Base-by-base conservation (phyloP, 331 rosid species). In the Malus hybrid region DNA sequence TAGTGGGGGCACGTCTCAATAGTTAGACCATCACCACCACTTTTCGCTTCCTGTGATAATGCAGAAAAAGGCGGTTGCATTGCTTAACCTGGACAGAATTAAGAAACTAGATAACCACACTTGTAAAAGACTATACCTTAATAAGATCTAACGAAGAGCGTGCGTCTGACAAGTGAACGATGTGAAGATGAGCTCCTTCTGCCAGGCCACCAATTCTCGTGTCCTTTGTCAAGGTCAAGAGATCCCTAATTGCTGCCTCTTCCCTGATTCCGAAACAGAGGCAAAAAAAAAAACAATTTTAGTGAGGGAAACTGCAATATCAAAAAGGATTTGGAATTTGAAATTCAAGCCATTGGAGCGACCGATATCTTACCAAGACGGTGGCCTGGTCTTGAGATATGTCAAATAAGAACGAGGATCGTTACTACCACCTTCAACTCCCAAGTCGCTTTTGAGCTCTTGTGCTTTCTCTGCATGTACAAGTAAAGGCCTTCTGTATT, bases 1-100 rank as follows among this genome's bases (percentile, higher is more conserved):
- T 94, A 94, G 84, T 94, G 99, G 14, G 97, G 81, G 80, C 97
- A 92, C 1, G 97, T 94, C 86, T 94, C 97, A 67, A 94, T 93
- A 59, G 90, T 88, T 55, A 92, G 64, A 81, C 97, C 89, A 81
- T 94, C 96, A 24, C 99, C 96, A 0, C 78, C 72, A 50, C 46
- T 64, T 84, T 90, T 94, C 57, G 99, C 97, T 83, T 90, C 91
- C 99, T 94, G 80, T 50, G 66, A 77, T 52, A 69, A 68, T 44
- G 52, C 27, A 59, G 56, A 75, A 60, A 46, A 74, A n/a, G 8
- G 55, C 24, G 65, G 29, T 24, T 67, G 76, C 84, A 83, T 79
- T 74, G 57, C 60, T 50, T 67, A 32, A n/a, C 29, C 42, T 6
- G 20, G 22, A 29, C 10, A 69, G 3, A 7, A 67, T 46, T 34